These are phyloP conservation scores for Salix caprea DNA, from an alignment of 345 rosid species.

Conservation along the genomic window DNA sequence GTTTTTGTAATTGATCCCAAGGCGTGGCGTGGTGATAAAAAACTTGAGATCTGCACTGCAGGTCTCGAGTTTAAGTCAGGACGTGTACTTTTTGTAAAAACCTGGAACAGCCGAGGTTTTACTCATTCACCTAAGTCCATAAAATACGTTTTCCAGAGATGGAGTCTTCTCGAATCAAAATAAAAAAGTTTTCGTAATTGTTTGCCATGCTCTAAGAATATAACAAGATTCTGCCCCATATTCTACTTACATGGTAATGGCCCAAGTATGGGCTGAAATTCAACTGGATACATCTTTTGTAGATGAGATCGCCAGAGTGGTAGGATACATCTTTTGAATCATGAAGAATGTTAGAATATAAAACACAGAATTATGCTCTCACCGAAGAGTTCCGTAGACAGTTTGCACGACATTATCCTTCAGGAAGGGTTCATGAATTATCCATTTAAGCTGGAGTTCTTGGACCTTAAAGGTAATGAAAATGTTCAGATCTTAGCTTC, in stretches of 20 bases:
- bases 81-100: rapidly evolving
- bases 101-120: rapidly evolving
- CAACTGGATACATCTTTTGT: background rate
- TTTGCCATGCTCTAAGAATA: background rate
- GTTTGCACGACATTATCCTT: background rate
- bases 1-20: background rate
- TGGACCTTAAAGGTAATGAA: background rate
- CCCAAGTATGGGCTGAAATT: background rate
- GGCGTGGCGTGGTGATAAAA: no score
- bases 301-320: no score
- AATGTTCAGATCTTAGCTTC: background rate
- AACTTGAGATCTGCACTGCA: rapidly evolving
- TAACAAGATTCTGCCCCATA: background rate
- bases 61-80: no score
- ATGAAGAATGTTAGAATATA: background rate
- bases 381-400: background rate
- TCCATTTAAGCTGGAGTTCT: background rate
- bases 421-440: background rate
- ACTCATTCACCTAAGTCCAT: rapidly evolving
- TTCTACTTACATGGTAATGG: background rate
- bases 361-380: background rate
- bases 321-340: background rate
- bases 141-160: no score
- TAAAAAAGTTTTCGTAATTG: no score
- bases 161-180: no score